phyloP scores from a whole-genome alignment of 148 eudicot species.

The Spergularia bocconei region DNA sequence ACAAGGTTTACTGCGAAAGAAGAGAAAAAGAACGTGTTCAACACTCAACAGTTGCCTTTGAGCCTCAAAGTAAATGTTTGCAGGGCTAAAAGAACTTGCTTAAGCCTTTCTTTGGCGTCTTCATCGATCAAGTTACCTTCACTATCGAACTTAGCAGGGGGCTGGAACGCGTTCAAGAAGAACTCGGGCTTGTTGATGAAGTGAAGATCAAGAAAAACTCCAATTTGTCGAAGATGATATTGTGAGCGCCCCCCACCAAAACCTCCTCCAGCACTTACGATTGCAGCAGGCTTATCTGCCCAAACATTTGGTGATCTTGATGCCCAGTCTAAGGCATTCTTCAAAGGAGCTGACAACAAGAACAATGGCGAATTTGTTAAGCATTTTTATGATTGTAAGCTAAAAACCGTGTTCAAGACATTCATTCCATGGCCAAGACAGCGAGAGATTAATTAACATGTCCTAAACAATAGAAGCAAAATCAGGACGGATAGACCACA shows the following conservation, averaged over 20 bases:
- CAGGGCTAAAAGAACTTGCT: conserved; percentile 51
- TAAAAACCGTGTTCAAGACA: neutral
- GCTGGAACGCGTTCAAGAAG: conserved; percentile 53
- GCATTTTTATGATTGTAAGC: neutral
- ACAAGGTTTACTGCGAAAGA: too few relatives aligned
- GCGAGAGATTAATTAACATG: neutral
- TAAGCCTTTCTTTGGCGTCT: conserved; percentile 46
- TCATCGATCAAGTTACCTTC: conserved; percentile 73
- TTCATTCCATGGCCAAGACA: neutral
- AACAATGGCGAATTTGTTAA: neutral
- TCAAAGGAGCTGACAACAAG: conserved; percentile 54
- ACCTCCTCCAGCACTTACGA: conserved; percentile 66
- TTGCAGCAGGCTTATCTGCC: conserved; percentile 81
- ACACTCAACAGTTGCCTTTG: conserved; percentile 35
- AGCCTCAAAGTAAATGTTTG: conserved; percentile 57
- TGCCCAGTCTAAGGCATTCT: conserved; percentile 88
- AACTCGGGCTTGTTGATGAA: conserved; percentile 91
- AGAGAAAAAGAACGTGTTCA: neutral
- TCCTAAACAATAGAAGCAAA: neutral
- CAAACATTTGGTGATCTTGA: conserved; percentile 83
- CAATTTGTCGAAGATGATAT: conserved; percentile 78
- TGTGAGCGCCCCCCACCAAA: conserved; percentile 70
- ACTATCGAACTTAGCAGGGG: conserved; percentile 65
- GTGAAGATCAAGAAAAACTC: conserved; percentile 74
- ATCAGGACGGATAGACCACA: neutral